Conservation (phyloP, 2,329 filamentous ascomycete species). For the Fusarium hainanense region DNA sequence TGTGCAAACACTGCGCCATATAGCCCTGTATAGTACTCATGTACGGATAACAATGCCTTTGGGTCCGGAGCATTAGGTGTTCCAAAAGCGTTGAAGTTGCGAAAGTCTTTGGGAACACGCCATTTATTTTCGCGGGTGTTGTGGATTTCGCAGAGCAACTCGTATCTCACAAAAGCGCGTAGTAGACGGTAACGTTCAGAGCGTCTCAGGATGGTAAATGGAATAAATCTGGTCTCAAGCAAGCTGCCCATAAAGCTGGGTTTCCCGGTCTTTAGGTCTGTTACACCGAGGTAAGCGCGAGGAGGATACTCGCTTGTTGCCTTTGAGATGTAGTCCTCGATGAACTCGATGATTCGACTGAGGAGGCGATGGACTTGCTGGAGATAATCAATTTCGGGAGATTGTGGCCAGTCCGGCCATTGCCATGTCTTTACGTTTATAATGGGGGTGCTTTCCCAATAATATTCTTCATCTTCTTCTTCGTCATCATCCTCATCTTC, state of each 20-base stretch:
- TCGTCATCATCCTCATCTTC: no score
- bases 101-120: fast-evolving
- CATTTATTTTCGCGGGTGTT: fast-evolving
- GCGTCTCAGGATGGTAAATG: neutral
- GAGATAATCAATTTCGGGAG: neutral
- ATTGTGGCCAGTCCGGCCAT: neutral
- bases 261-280: neutral
- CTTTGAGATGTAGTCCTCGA: neutral
- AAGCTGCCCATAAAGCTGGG: neutral
- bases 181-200: neutral
- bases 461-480: no score
- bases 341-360: neutral
- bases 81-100: neutral
- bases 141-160: constrained; percentile 7
- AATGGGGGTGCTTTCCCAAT: no score
- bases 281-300: neutral
- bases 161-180: neutral
- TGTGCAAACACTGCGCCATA: constrained; percentile 8
- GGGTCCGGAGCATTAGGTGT: neutral
- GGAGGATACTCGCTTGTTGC: neutral
- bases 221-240: neutral
- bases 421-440: neutral
- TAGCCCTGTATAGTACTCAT: neutral
- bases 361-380: neutral
- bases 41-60: neutral